phyloP scores from a whole-genome alignment of 768 basidiomycete species.

The Tylopilus sp. region DNA sequence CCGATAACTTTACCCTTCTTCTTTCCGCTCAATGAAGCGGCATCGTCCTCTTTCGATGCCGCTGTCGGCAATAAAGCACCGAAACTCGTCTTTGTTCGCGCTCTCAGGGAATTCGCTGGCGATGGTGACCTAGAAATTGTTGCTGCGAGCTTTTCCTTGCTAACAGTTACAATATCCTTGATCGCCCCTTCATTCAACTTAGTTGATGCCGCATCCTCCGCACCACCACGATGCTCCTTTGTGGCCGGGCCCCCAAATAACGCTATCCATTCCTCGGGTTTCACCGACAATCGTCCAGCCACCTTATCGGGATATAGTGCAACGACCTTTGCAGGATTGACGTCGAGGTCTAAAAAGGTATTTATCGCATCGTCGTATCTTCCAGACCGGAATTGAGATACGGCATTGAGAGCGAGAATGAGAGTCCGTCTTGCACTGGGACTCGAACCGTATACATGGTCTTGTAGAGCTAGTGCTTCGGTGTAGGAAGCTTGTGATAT shows the following conservation, averaged over 20 bases:
- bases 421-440: constrained; percentile 41
- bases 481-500: constrained; percentile 63
- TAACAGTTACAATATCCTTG: constrained; percentile 16
- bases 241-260: constrained; percentile 73
- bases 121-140: constrained; percentile 31
- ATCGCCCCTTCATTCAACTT: constrained; percentile 27
- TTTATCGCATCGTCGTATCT: constrained; percentile 81
- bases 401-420: constrained; percentile 73
- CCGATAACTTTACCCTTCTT: constrained; percentile 29
- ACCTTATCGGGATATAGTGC: constrained; percentile 83
- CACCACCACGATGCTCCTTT: constrained; percentile 8
- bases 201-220: constrained; percentile 28
- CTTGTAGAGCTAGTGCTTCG: constrained; percentile 78
- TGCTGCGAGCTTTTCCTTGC: constrained; percentile 21
- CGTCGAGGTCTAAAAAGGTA: constrained; percentile 80
- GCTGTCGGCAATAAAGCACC: constrained; percentile 43
- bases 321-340: constrained; percentile 92
- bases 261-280: constrained; percentile 70
- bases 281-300: constrained; percentile 71
- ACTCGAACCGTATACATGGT: constrained; percentile 31
- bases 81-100: constrained; percentile 52
- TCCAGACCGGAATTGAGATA: constrained; percentile 66
- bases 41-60: constrained; percentile 58
- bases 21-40: constrained; percentile 46
- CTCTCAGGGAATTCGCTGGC: constrained; percentile 43